Evolutionary conservation across 257 asterid species (phyloP).

Genomic region (Solanum sejunctum): DNA sequence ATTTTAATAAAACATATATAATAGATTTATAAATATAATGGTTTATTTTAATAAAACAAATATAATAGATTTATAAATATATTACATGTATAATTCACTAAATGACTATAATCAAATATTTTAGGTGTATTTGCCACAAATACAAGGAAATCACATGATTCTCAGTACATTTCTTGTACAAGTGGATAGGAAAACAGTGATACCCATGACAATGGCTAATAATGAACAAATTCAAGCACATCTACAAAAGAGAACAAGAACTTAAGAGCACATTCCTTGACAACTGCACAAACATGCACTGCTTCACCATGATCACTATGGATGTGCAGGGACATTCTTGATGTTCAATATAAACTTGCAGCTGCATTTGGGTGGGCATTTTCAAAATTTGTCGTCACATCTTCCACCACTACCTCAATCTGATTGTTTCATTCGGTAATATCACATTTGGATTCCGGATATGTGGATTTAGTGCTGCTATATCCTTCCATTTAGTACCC

Average conservation of each 20-base stretch:
- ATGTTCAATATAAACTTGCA: neutral
- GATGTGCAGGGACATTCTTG: neutral
- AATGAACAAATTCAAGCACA: neutral
- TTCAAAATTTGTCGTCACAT: neutral
- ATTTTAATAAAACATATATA: no score
- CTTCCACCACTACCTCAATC: constrained; percentile 16
- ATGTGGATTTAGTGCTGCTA: constrained; percentile 40
- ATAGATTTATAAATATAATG: no score
- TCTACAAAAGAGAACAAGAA: neutral
- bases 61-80: no score
- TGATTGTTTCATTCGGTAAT: constrained; percentile 32
- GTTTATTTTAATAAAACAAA: no score
- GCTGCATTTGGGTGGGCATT: neutral
- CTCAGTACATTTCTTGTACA: neutral
- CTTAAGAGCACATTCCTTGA: neutral
- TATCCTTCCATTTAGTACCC: constrained; percentile 43
- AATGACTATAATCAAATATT: no score
- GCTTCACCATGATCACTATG: neutral
- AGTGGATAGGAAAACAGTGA: neutral
- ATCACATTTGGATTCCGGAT: constrained; percentile 51
- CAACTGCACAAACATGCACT: neutral
- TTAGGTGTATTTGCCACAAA: neutral
- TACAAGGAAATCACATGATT: neutral
- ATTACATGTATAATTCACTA: no score
- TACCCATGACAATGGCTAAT: neutral